phyloP scores from a whole-genome alignment of 1,284 basidiomycete species.

The Termitomyces sp. region DNA sequence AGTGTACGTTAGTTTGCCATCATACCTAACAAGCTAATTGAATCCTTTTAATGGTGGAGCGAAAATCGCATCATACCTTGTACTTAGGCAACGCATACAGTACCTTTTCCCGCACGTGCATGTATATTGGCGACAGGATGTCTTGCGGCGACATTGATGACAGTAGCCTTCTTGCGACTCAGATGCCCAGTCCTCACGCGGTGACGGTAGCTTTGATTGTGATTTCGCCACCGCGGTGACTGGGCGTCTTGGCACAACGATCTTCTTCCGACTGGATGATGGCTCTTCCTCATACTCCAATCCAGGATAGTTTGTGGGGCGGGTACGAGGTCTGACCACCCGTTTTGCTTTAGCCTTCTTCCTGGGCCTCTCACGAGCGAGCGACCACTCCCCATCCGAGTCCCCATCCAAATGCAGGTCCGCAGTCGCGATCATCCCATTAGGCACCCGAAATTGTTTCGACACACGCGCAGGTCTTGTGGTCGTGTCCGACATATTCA shows the following conservation, averaged over 20 bases:
- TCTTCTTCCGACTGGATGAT: not conserved
- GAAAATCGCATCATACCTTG: conserved; percentile 17
- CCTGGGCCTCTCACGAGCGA: not conserved
- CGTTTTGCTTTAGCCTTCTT: not conserved
- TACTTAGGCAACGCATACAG: conserved; percentile 24
- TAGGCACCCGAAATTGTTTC: not conserved
- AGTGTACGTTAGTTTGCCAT: conserved; percentile 16
- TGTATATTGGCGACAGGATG: conserved; percentile 17
- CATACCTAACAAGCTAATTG: not conserved
- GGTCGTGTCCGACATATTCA: not conserved
- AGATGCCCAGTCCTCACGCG: not conserved
- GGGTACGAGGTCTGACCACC: not conserved
- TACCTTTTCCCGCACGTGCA: conserved; percentile 23
- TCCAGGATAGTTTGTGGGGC: not conserved
- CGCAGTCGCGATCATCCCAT: conserved; percentile 10
- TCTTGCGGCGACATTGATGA: conserved; percentile 28
- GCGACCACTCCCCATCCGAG: conserved; percentile 5
- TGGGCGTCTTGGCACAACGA: not conserved
- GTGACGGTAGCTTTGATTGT: not conserved
- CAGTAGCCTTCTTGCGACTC: conserved; percentile 17
- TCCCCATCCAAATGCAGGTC: conserved; percentile 6
- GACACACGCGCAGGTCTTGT: not conserved
- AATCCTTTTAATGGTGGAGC: not conserved
- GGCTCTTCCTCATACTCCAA: not conserved
- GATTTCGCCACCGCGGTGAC: not conserved